Evolutionary conservation across 805 yeast genomes (phyloP), one percentile per base, ranked within the genome.

Genomic region (Pichia sporocuriosa): DNA sequence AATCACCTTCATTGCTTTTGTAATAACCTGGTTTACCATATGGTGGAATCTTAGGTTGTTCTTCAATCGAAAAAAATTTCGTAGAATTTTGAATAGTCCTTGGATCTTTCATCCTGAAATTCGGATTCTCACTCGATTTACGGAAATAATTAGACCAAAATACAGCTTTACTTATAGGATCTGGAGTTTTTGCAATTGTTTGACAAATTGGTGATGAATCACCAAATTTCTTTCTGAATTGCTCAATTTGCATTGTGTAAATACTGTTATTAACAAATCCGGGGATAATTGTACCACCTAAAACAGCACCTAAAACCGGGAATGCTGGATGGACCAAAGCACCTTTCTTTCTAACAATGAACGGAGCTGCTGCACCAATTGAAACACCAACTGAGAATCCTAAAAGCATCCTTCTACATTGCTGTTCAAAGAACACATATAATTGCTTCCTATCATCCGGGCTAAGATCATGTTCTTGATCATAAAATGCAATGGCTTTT

Each of bases 31-130:
- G 47, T 20, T 23, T 37, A 4, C 51, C 50, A 38, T 43, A 46
- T 11, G 37, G 33, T 15, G 50, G 46, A 13, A 37, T 17, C 15
- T 15, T 24, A 11, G 39, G 39, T 15, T 28, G 21, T 25, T 37
- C 39, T 15, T 42, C 45, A n/a, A 42, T 21, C 7, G 35, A 28
- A 19, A 42, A 42, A 15, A 32, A 42, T 31, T 42, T 37, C 2
- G 32, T 39, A 0, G 43, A 31, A 24, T 38, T 41, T 6, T 17
- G 38, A 17, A 47, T 50, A 0, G 54, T 52, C 51, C 69, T 61
- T 6, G 88, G 88, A 52, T 81, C 81, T 41, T 72, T 72, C 49
- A 81, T 59, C 29, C 73, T 64, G 37, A 67, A 66, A 17, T 66
- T 67, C 0, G 81, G 77, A 49, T 80, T 73, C 15, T 66, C 65